phyloP scores from a whole-genome alignment of 768 basidiomycete species.

The Jaapia argillacea region DNA sequence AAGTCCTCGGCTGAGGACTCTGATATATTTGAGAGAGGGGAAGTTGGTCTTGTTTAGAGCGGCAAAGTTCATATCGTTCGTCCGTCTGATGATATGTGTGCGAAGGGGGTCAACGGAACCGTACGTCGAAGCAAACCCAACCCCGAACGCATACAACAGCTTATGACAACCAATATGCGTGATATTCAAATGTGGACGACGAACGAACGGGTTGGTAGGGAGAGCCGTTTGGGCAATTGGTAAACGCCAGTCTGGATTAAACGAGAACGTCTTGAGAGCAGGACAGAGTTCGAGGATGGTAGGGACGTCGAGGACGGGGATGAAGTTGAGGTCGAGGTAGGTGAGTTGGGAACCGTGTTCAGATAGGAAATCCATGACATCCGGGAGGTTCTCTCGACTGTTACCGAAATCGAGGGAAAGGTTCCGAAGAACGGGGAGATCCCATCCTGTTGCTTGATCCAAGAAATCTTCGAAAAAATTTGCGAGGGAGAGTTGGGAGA shows the following conservation, averaged over 20 bases:
- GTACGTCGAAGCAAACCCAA: slow-evolving; percentile 38
- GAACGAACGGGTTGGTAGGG: slow-evolving; percentile 15
- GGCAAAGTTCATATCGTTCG: slow-evolving; percentile 58
- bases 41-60: slow-evolving; percentile 46
- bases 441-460: slow-evolving; percentile 62
- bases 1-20: slow-evolving; percentile 46
- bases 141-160: slow-evolving; percentile 59
- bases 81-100: slow-evolving; percentile 29
- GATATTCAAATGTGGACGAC: slow-evolving; percentile 46
- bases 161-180: slow-evolving; percentile 61
- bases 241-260: slow-evolving; percentile 70
- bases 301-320: slow-evolving; percentile 45
- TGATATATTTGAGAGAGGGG: slow-evolving; percentile 47
- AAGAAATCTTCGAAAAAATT: slow-evolving; percentile 57
- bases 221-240: slow-evolving; percentile 11
- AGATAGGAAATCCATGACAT: slow-evolving; percentile 47
- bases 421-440: slow-evolving; percentile 45
- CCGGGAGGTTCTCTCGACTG: slow-evolving; percentile 41
- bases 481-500: slow-evolving; percentile 54
- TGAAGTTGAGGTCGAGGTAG: slow-evolving; percentile 57
- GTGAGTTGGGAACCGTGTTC: slow-evolving; percentile 47
- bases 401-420: slow-evolving; percentile 46
- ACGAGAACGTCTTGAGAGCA: slow-evolving; percentile 47
- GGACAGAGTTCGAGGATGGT: slow-evolving; percentile 58
- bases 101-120: slow-evolving; percentile 32